Conservation (phyloP, 2,329 filamentous ascomycete species). For the Colletotrichum costaricense region DNA sequence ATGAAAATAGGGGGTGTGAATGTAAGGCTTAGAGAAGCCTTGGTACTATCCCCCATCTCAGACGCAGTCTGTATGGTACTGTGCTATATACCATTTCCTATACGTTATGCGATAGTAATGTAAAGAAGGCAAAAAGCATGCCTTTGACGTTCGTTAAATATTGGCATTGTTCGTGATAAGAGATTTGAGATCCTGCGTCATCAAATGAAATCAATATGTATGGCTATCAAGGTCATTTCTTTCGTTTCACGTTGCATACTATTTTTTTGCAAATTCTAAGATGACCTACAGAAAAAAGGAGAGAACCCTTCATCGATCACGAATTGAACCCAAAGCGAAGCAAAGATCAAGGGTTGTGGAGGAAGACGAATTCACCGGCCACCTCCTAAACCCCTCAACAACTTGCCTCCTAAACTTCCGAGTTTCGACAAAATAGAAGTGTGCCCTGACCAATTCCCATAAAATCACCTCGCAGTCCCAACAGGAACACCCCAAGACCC, state of each 20-base stretch:
- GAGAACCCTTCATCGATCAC: too few species aligned
- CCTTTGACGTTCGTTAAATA: background rate
- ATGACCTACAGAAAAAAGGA: too few species aligned
- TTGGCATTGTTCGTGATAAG: background rate
- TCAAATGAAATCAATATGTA: too few species aligned
- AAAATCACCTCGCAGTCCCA: background rate
- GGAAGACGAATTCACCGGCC: too few species aligned
- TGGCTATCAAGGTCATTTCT: background rate
- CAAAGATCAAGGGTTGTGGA: too few species aligned
- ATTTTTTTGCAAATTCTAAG: too few species aligned
- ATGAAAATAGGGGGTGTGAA: background rate
- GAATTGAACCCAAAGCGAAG: too few species aligned
- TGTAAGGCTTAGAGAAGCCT: background rate
- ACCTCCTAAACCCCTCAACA: too few species aligned
- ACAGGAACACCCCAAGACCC: slow-evolving; percentile 1
- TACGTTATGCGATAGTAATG: slow-evolving; percentile 1
- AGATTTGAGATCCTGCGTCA: background rate
- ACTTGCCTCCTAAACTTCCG: too few species aligned
- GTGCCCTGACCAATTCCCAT: background rate
- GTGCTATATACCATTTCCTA: slow-evolving; percentile 32
- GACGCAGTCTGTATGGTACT: slow-evolving; percentile 22
- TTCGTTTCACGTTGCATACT: background rate
- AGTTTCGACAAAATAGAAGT: too few species aligned
- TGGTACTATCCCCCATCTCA: background rate
- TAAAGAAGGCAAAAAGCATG: background rate